Conservation (phyloP, 805 yeast genomes). For the Candida golubevii region DNA sequence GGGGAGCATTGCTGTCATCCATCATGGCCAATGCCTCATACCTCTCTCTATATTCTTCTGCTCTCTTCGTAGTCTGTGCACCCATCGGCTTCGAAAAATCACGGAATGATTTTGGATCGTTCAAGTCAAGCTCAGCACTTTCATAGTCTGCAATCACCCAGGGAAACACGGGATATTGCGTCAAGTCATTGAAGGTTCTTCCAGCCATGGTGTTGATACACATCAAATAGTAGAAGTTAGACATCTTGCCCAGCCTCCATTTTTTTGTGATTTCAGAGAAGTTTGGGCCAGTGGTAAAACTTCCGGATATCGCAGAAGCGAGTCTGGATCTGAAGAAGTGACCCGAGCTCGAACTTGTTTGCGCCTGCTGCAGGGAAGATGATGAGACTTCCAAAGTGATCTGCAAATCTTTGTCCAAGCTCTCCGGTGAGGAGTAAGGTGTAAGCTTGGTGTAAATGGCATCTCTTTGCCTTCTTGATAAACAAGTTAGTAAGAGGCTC, state of each 20-base stretch:
- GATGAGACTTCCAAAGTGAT: slow-evolving; percentile 51
- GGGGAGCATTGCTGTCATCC: slow-evolving; percentile 55
- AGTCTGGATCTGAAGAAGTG: slow-evolving; percentile 24
- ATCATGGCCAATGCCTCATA: slow-evolving; percentile 66
- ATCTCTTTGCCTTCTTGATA: slow-evolving; percentile 52
- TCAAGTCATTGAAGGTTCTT: slow-evolving; percentile 79
- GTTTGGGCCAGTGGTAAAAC: slow-evolving; percentile 20
- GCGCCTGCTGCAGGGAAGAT: slow-evolving; percentile 14
- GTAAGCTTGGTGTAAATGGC: slow-evolving; percentile 47
- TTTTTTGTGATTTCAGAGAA: slow-evolving; percentile 47
- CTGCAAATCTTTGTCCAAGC: slow-evolving; percentile 51
- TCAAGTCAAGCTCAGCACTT: slow-evolving; percentile 64
- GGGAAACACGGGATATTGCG: slow-evolving; percentile 90
- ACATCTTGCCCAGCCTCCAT: slow-evolving; percentile 76
- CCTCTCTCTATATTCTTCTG: slow-evolving; percentile 60
- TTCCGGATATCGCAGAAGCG: slow-evolving; percentile 34
- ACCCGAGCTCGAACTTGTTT: slow-evolving; percentile 12
- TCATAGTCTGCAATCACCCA: slow-evolving; percentile 85
- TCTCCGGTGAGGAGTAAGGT: slow-evolving; percentile 44
- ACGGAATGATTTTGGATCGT: slow-evolving; percentile 58
- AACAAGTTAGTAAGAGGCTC: slow-evolving; percentile 63
- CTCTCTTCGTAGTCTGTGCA: slow-evolving; percentile 64
- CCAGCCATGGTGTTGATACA: slow-evolving; percentile 82
- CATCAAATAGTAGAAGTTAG: slow-evolving; percentile 80
- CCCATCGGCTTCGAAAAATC: slow-evolving; percentile 91